Percentiles rank a stretch among this genome's conserved stretches.
Evolutionary conservation across 2,329 filamentous ascomycete species (phyloP).

Genomic region (Orbilia ellipsospora): DNA sequence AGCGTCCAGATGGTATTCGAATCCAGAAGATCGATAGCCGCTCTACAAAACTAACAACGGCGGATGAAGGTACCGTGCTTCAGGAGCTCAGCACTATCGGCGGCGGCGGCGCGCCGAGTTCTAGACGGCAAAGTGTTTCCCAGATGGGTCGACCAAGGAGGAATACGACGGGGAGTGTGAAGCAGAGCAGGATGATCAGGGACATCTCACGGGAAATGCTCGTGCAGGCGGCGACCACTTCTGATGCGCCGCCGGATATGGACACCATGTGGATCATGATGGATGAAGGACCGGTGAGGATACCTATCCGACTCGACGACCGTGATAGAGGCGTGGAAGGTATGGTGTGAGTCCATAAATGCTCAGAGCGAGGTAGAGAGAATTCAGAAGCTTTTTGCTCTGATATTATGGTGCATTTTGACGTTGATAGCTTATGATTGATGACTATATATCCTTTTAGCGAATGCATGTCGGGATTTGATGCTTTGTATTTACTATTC

Average conservation of each 20-base stretch:
- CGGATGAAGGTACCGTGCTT: conserved; percentile 19
- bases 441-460: no score
- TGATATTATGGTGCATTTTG: no score
- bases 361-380: no score
- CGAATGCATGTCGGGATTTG: no score
- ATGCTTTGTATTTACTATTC: no score
- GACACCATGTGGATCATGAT: conserved; percentile 41
- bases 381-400: no score
- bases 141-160: not conserved
- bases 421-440: no score
- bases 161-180: conserved; percentile 15
- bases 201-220: conserved; percentile 25
- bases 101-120: conserved; percentile 1
- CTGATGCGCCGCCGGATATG: conserved; percentile 4
- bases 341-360: no score
- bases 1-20: not conserved
- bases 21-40: conserved; percentile 44
- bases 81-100: conserved; percentile 10
- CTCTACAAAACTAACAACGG: conserved; percentile 37
- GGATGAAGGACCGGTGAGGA: conserved; percentile 38
- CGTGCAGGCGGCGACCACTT: not conserved
- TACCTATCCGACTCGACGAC: conserved; percentile 26
- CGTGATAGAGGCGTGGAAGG: not conserved
- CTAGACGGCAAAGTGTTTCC: not conserved
- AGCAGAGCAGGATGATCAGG: conserved; percentile 14